Base-by-base conservation (phyloP, 495 filamentous ascomycete genomes). In the Aspergillus cavernicola region DNA sequence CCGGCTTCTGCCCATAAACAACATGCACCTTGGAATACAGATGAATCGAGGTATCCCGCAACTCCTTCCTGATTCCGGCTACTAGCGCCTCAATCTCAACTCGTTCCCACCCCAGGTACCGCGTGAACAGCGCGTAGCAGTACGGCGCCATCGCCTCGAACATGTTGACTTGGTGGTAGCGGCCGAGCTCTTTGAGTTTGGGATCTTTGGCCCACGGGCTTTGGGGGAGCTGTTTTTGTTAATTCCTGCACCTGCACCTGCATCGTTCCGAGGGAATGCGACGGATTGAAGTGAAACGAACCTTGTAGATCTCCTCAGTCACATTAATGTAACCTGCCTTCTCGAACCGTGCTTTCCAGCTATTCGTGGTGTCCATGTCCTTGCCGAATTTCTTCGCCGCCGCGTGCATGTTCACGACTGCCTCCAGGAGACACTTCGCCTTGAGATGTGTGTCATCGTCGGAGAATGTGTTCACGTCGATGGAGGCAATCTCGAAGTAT, bases 401-500 rank as follows among this genome's bases (percentile, higher is more conserved):
- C 7, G 35, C 47, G 38, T 70, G 64, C 40, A 73, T 59, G 37
- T 62, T 16, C 18, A 59, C 55, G 24, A 70, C 64, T 12, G 70
- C 59, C 12, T 75, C 64, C 16, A 72, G 52, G 29, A 77, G 60
- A 28, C 53, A 56, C 8, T 44, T 60, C 23, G 72, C 67, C 6
- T 65, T 62, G 11, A 68, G 66, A 28, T 84, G 66, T 3, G 77
- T 74, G 18, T 63, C 74, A 56, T 84, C 80, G n/a, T 79, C 78
- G 20, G 80, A 82, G 50, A 73, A 72, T 23, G 72, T 66, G 42
- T 67, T 66, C 4, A 73, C 64, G 49, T 84, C 73, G 38, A 80
- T 71, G 5, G 84, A 78, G 33, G 81, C 74, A 19, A 84, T 71
- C 64, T 88, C 85, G 51, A 82, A 65, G 52, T 73, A 85, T 26